These are phyloP conservation scores for Coniferiporia sulphurascens DNA, from an alignment of 1,284 basidiomycete genomes.

Conservation along the genomic window DNA sequence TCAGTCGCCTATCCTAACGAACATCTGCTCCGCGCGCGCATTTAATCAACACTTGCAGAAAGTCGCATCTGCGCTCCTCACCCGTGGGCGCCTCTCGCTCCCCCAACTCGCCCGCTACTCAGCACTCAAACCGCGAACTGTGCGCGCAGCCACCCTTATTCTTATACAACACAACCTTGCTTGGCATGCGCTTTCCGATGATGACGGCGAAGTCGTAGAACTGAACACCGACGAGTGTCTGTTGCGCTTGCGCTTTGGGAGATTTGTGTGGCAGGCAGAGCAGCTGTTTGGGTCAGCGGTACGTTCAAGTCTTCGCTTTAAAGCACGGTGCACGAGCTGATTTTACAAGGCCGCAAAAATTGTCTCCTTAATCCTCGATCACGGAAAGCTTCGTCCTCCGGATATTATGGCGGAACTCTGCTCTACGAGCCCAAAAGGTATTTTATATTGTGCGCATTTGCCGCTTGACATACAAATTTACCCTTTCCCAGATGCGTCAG, in stretches of 20 bases:
- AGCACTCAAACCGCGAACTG: conserved; percentile 57
- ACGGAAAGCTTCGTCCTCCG: conserved; percentile 79
- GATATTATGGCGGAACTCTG: conserved; percentile 61
- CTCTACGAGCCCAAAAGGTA: conserved; percentile 56
- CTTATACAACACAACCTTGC: conserved; percentile 92
- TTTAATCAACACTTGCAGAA: conserved; percentile 41
- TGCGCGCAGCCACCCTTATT: conserved; percentile 73
- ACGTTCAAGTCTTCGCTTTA: conserved; percentile 26
- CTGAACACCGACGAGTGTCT: conserved; percentile 79
- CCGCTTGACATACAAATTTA: neutral
- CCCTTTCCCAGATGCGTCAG: conserved; percentile 38
- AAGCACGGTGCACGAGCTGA: neutral
- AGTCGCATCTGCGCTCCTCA: conserved; percentile 79
- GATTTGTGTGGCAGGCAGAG: conserved; percentile 71
- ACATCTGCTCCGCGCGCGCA: neutral
- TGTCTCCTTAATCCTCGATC: conserved; percentile 71
- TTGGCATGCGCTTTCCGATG: conserved; percentile 72
- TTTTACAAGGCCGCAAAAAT: conserved; percentile 62
- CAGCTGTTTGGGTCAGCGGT: conserved; percentile 68
- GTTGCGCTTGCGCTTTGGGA: conserved; percentile 72
- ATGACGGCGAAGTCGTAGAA: conserved; percentile 76
- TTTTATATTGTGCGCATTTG: conserved; percentile 6
- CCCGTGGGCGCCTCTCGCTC: conserved; percentile 78
- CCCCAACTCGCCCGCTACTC: conserved; percentile 66
- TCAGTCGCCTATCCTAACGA: conserved; percentile 33